Base-by-base conservation (phyloP, 164 flowering plant species). In the Hamamelis virginiana region DNA sequence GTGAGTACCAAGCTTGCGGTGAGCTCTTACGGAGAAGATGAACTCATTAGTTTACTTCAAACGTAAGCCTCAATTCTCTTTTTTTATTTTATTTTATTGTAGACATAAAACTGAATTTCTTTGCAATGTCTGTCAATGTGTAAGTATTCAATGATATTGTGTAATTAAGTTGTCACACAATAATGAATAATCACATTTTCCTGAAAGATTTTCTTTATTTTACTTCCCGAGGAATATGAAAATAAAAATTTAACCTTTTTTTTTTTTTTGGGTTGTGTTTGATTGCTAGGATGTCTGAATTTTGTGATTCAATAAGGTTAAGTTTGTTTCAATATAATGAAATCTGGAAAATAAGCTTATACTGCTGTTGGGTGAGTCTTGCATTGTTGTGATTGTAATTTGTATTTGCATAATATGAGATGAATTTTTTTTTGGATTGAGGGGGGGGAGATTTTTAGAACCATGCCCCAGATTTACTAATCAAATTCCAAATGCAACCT, bases 21-120 rank as follows among this genome's bases (percentile, higher is more conserved):
- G 14, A 80, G 91, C 71, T 88, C 97, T 5, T 92, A 92, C 76
- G 98, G 98, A n/a, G 97, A 95, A 76, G 85, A 79, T 81, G 96
- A 92, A 71, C 92, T 92, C 62, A 80, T 83, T 58, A 92, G 97
- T 80, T 88, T 94, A 33, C 86, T 92, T 67, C 98, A 94, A 79
- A 87, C 96, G 98, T 94, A 88, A 80, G 83, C 47, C 27, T 62
- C 58, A 10, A 16, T 26, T 21, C 41, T 44, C 5, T 23, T 0
- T 13, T 23, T 18, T 25, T 4, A n/a, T 22, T 9, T 52, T 43
- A 46, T 38, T 5, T 4, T 61, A 5, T 9, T 0, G 10, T 21
- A 9, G 33, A 16, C 22, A 33, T 33, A 33, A 33, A 6, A 33
- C 2, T 2, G 41, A 6, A 33, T 33, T 33, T 6, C 4, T 33